Evolutionary conservation across 768 basidiomycete genomes (phyloP), one percentile per base, ranked within the genome.

Genomic region (Wakefieldia striispora): DNA sequence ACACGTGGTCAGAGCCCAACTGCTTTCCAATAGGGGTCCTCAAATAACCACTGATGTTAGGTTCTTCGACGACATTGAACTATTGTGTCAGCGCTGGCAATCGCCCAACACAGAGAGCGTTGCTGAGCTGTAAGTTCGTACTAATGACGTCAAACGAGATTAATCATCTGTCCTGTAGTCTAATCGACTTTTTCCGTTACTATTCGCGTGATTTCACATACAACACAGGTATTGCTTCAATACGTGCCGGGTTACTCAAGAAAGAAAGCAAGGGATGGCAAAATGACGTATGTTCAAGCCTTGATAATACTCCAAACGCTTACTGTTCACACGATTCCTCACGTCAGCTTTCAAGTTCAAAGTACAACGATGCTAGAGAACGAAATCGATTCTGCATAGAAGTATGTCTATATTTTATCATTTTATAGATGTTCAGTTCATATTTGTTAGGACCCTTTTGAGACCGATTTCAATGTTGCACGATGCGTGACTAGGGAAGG

Each of bases 11-110:
- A 47, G 73, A 61, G 21, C 39, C 31, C 20, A 13, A 19, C 33
- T 13, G 23, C 40, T 26, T 53, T 38, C 60, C 55, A 44, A 49
- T 7, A 6, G n/a, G 13, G 16, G 24, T n/a, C 49, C 51, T 61
- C 60, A 34, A 36, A 29, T 55, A 17, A 40, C 49, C 20, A 50
- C 19, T 27, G 9, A 36, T 24, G 26, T 10, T 47, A 90, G 88
- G 82, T 98, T 99, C 74, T 99, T 97, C 65, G 95, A 98, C 73
- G 95, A 99, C 69, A 86, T 95, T 63, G 93, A 97, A 62, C 78
- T 92, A 33, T 75, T 99, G 49, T 79, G 92, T 59, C 85, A 90
- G 66, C 84, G 88, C 60, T 99, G 95, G 93, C 85, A 85, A 63
- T 95, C 91, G n/a, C 82, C 88, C 56, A 97, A 97, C 68, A 81